Evolutionary conservation across 768 basidiomycete species (phyloP).

Genomic region (Mrakia frigida): DNA sequence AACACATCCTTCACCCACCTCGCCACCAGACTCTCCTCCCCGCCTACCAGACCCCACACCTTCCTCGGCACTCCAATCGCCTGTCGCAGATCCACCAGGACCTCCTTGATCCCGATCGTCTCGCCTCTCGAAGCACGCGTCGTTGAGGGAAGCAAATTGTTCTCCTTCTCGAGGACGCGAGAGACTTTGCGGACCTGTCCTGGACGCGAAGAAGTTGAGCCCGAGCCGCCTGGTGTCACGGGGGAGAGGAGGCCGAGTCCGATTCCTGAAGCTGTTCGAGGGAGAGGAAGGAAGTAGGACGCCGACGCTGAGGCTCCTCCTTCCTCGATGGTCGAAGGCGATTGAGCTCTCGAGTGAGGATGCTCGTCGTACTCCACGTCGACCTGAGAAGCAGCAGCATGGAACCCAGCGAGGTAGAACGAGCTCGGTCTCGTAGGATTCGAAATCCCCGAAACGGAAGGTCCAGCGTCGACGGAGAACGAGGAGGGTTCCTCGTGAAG

Average conservation of each 20-base stretch:
- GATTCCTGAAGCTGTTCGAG: background rate
- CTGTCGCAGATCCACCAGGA: background rate
- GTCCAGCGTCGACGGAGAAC: background rate
- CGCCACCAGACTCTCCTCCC: background rate
- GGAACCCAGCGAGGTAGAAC: background rate
- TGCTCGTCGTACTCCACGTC: background rate
- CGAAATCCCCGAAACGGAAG: background rate
- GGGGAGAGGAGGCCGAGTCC: constrained; percentile 4
- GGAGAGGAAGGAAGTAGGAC: constrained; percentile 19
- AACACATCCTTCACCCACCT: background rate
- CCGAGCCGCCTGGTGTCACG: background rate
- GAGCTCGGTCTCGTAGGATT: background rate
- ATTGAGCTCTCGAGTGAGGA: background rate
- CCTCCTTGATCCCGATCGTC: background rate
- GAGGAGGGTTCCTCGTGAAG: background rate
- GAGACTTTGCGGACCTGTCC: constrained; percentile 21
- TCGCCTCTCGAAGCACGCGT: background rate
- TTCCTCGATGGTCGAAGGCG: background rate
- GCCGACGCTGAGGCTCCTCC: background rate
- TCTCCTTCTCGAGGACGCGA: background rate
- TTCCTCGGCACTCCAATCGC: background rate
- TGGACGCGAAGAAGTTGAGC: constrained; percentile 10
- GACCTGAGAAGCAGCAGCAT: background rate
- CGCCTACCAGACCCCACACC: background rate
- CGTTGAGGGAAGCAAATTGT: background rate